These are phyloP conservation scores for Cryptomeria japonica DNA, from an alignment of 75 land plant species.

Conservation along the genomic window DNA sequence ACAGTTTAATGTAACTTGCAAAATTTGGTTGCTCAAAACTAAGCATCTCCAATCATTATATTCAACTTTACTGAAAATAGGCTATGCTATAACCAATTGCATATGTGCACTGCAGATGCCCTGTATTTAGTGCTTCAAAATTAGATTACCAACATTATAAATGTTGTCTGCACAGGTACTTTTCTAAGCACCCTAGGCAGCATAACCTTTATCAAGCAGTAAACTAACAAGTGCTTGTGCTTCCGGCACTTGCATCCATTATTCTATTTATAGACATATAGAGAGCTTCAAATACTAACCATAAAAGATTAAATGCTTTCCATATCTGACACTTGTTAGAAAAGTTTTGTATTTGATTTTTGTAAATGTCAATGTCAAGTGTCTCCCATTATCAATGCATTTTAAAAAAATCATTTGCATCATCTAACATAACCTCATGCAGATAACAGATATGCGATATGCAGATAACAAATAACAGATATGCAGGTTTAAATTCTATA, in stretches of 20 bases:
- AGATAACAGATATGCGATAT: too few species aligned
- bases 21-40: constrained; percentile 11
- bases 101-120: constrained; percentile 72
- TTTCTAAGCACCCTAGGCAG: neutral
- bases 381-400: neutral
- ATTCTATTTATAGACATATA: neutral
- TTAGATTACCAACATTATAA: constrained; percentile 4
- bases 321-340: neutral
- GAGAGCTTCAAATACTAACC: neutral
- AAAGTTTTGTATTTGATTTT: neutral
- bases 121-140: constrained; percentile 28
- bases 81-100: constrained; percentile 50
- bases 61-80: constrained; percentile 52
- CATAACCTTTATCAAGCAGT: neutral
- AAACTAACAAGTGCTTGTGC: neutral
- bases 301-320: neutral
- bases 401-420: neutral
- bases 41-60: constrained; percentile 60
- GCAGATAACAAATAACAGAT: too few species aligned
- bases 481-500: too few species aligned
- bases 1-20: too few species aligned
- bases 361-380: neutral
- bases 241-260: neutral
- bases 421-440: neutral
- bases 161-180: neutral